phyloP scores from a whole-genome alignment of 1,284 basidiomycete species.

The Marasmius fiardii region DNA sequence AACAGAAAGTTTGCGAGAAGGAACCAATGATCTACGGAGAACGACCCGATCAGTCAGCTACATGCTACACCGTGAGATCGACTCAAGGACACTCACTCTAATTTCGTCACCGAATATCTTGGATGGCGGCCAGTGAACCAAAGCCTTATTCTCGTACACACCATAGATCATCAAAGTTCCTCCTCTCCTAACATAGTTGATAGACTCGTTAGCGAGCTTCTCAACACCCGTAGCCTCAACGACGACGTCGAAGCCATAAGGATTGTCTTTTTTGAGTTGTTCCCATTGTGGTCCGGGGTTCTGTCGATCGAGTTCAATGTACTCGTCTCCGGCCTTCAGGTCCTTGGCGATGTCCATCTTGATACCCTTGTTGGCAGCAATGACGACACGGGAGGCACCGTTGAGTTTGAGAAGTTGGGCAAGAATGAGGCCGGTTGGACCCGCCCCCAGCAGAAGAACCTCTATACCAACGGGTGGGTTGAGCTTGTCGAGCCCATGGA shows the following conservation, averaged over 20 bases:
- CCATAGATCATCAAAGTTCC: constrained; percentile 74
- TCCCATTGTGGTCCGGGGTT: constrained; percentile 76
- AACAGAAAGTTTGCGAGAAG: constrained; percentile 83
- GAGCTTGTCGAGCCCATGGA: constrained; percentile 87
- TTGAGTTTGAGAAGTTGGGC: constrained; percentile 84
- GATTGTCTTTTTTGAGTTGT: constrained; percentile 74
- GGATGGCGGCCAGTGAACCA: constrained; percentile 18
- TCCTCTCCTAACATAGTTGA: constrained; percentile 83
- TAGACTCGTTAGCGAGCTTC: constrained; percentile 74
- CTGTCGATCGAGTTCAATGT: constrained; percentile 77
- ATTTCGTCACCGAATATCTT: constrained; percentile 87
- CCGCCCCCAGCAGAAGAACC: constrained; percentile 79
- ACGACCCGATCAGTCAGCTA: background rate
- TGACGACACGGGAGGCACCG: constrained; percentile 71
- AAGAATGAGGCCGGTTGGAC: constrained; percentile 73
- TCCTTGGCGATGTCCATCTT: constrained; percentile 82
- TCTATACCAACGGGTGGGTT: constrained; percentile 74
- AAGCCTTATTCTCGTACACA: constrained; percentile 60
- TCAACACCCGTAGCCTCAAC: constrained; percentile 86
- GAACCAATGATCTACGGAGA: constrained; percentile 75
- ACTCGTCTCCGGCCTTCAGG: constrained; percentile 75
- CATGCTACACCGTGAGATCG: background rate
- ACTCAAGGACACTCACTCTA: constrained; percentile 43
- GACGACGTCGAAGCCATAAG: constrained; percentile 86
- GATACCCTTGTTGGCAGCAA: constrained; percentile 83